phyloP scores from a whole-genome alignment of 352 stramenopile species.

The Globisporangium lucens region DNA sequence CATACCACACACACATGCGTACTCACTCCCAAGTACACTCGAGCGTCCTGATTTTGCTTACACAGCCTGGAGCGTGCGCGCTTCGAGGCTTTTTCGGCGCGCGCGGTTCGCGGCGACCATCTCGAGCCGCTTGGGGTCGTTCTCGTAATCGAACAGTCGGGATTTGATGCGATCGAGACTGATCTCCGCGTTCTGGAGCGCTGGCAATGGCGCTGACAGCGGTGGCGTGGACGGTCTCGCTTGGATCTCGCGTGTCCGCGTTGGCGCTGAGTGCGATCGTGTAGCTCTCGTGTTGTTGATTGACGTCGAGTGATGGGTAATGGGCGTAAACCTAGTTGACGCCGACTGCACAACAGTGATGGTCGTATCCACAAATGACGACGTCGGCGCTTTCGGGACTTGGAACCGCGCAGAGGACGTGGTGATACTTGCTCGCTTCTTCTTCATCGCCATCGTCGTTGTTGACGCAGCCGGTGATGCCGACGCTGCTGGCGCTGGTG shows the following conservation, averaged over 20 bases:
- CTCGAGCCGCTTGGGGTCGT: slow-evolving; percentile 21
- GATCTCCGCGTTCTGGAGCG: slow-evolving; percentile 5
- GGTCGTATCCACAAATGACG: background rate
- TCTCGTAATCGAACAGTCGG: slow-evolving; percentile 20
- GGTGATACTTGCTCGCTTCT: slow-evolving; percentile 1
- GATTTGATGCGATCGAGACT: slow-evolving; percentile 16
- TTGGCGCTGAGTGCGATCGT: background rate
- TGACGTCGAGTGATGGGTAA: background rate
- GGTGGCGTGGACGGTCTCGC: slow-evolving; percentile 7
- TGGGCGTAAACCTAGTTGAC: background rate
- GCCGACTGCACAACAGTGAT: background rate
- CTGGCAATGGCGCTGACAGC: background rate
- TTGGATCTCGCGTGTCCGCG: slow-evolving; percentile 1
- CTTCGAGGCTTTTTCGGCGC: slow-evolving; percentile 15
- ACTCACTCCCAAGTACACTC: background rate
- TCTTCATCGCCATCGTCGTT: background rate
- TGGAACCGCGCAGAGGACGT: background rate
- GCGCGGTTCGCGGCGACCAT: slow-evolving; percentile 20
- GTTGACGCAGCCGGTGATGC: background rate
- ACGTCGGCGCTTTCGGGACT: background rate
- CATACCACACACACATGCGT: background rate
- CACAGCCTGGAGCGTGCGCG: background rate
- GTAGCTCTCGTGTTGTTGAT: slow-evolving; percentile 7
- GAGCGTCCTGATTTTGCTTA: background rate
- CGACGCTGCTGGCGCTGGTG: background rate